Percentiles rank a stretch among this genome's conserved stretches.
Evolutionary conservation across 108 stramenopile species (phyloP).

Genomic region (Skeletonema tropicum): DNA sequence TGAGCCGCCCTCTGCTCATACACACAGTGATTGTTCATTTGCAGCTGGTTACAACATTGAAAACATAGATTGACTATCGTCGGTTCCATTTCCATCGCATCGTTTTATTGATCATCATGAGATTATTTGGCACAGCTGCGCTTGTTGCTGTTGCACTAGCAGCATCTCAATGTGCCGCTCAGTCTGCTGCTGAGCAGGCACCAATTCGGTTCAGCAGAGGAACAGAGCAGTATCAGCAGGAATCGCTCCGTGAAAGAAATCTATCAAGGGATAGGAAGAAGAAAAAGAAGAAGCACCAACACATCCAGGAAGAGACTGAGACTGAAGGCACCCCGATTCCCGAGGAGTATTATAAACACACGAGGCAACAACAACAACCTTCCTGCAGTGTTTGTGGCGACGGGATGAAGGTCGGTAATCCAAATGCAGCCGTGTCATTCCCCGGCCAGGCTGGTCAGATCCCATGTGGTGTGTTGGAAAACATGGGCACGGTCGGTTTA

Average conservation of each 20-base stretch:
- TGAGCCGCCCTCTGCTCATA: neutral
- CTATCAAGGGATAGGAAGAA: neutral
- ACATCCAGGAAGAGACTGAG: neutral
- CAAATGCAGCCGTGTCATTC: neutral
- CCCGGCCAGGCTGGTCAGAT: neutral
- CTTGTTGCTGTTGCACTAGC: neutral
- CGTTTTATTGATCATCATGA: neutral
- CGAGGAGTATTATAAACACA: neutral
- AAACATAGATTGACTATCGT: neutral
- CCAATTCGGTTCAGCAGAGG: neutral
- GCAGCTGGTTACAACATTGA: neutral
- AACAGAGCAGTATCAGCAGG: neutral
- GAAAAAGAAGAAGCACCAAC: neutral
- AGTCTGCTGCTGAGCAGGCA: neutral
- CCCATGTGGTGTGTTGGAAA: neutral
- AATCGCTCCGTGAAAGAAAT: constrained; percentile 3
- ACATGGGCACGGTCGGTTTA: neutral
- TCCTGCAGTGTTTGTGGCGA: constrained; percentile 1
- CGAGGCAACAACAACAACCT: neutral
- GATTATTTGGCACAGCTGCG: constrained; percentile 1
- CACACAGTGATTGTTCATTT: neutral
- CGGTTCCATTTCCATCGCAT: neutral
- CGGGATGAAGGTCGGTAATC: neutral
- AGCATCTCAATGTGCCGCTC: constrained; percentile 6
- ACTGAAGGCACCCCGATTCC: neutral